Percentiles rank a stretch among this genome's conserved stretches.
Conservation (phyloP, 768 basidiomycete genomes). For the Candolleomyces eurysporus region DNA sequence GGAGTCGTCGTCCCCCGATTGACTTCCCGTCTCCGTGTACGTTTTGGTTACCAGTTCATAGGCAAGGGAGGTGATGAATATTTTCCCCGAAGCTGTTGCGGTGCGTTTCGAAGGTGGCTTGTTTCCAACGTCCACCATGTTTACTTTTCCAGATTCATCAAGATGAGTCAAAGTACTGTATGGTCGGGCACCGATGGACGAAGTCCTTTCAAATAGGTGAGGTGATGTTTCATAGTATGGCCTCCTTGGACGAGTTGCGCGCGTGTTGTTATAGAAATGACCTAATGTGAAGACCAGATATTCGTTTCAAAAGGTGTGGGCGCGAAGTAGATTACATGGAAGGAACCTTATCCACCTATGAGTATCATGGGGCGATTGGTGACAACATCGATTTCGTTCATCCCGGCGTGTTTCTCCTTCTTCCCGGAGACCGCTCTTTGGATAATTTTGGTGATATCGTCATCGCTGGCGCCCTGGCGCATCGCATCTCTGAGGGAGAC, state of each 20-base stretch:
- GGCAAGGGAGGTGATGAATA: slow-evolving; percentile 63
- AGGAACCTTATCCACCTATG: slow-evolving; percentile 84
- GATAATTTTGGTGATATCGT: slow-evolving; percentile 58
- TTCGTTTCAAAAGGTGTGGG: background rate
- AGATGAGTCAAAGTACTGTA: slow-evolving; percentile 59
- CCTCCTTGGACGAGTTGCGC: background rate
- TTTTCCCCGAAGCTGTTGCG: slow-evolving; percentile 75
- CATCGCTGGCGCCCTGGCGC: slow-evolving; percentile 62
- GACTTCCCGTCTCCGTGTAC: slow-evolving; percentile 23
- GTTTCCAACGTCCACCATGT: slow-evolving; percentile 79
- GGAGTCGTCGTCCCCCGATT: background rate
- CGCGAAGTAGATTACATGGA: slow-evolving; percentile 2
- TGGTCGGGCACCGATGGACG: background rate
- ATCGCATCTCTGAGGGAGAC: slow-evolving; percentile 78
- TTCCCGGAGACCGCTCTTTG: slow-evolving; percentile 66
- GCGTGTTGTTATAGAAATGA: background rate
- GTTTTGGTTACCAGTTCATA: slow-evolving; percentile 59
- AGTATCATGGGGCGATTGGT: slow-evolving; percentile 88
- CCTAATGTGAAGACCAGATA: background rate
- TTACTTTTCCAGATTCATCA: slow-evolving; percentile 64
- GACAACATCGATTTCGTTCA: slow-evolving; percentile 75
- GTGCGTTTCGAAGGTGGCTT: slow-evolving; percentile 62
- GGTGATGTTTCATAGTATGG: background rate
- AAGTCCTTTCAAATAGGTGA: background rate
- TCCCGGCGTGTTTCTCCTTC: slow-evolving; percentile 80